These are phyloP conservation scores for Aureobasidium sp. DNA, from an alignment of 2,329 filamentous ascomycete genomes.

Conservation along the genomic window DNA sequence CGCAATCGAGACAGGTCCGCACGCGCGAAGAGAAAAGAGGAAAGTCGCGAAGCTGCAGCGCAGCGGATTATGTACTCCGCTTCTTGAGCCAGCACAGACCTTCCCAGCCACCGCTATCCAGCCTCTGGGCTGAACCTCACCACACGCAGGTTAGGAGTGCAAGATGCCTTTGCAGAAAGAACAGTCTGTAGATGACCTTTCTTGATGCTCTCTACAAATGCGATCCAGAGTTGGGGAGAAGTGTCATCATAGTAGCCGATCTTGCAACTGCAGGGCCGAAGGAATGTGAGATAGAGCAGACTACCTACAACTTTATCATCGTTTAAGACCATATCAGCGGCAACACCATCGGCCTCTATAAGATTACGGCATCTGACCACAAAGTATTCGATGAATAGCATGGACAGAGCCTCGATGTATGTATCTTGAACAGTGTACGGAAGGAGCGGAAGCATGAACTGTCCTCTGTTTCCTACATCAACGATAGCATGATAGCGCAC, in stretches of 20 bases:
- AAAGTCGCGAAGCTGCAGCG: not conserved
- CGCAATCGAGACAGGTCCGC: not conserved
- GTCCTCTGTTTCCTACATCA: not conserved
- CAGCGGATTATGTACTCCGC: not conserved
- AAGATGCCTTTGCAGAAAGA: not conserved
- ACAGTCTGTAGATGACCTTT: not conserved
- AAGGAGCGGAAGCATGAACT: not conserved
- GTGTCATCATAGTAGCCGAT: no score
- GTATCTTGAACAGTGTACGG: not conserved
- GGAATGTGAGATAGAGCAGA: not conserved
- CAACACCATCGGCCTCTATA: not conserved
- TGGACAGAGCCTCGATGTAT: not conserved
- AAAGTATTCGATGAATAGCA: no score
- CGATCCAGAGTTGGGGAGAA: no score
- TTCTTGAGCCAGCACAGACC: not conserved
- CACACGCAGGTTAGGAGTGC: not conserved
- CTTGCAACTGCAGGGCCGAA: no score
- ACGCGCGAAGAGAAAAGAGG: not conserved
- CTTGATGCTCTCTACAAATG: no score
- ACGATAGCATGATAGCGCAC: not conserved
- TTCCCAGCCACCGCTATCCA: not conserved
- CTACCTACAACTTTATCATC: no score
- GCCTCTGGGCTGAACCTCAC: not conserved
- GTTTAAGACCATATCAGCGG: not conserved
- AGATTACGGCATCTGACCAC: no score